Base-by-base conservation (phyloP, 2,329 filamentous ascomycete species). In the Nothophoma quercina region DNA sequence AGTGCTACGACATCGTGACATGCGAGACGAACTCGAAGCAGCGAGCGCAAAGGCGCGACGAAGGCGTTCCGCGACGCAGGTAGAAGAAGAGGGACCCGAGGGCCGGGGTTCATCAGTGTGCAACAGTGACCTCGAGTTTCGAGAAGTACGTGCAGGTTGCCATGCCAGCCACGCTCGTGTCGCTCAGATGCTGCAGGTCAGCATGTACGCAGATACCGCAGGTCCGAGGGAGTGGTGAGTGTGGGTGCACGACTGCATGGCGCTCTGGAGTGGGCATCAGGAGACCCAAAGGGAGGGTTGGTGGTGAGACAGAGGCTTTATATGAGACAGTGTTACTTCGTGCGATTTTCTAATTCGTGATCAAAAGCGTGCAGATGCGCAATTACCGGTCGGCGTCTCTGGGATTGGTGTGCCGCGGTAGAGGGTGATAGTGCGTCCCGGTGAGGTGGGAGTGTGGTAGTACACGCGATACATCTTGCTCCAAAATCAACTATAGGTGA, bases 231-330 rank as follows among this genome's bases (percentile, higher is more conserved):
- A 23, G 15, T 45, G 51, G 49, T 29, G 22, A 26, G 15, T 33
- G 50, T 44, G 36, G 52, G 35, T 13, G 50, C 26, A 55, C 48
- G 32, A 30, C 55, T 62, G 59, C 43, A 62, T 45, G 52, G 46
- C 52, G 45, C 26, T 52, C 57, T 54, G 38, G 34, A 59, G 51
- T 13, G 13, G 45, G 41, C 9, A 16, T 33, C 19, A 28, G 33
- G 26, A 16, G 2, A 36, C 32, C 48, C 51, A 43, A 47, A 45
- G 34, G 41, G 22, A 30, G 25, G 33, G 53, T 22, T 30, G 28
- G 23, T 30, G 41, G 51, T 56, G 33, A 32, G 51, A 62, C 44
- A 35, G 23, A 41, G 35, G 30, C 29, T 55, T 44, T 46, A 35
- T 52, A 39, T 23, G 35, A 51, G 45, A 50, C 36, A 36, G 35